Percentiles rank a stretch among this genome's conserved stretches.
Evolutionary conservation across 2,329 filamentous ascomycete genomes (phyloP).

Genomic region (Aspergillus udagawae): DNA sequence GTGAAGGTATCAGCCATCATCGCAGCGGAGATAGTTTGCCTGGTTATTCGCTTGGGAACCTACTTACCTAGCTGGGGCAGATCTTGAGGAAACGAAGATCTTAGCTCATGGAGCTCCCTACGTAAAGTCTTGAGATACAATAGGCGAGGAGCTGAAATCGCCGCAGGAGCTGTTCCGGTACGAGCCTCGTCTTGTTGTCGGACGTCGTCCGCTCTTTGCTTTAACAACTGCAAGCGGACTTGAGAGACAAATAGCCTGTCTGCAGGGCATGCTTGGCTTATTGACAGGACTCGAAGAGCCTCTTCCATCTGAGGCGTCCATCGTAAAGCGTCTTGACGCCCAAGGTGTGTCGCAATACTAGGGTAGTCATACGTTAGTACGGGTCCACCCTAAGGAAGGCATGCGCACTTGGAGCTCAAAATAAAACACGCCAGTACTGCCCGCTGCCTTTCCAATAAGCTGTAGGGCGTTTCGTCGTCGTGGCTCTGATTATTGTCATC

Average conservation of each 20-base stretch:
- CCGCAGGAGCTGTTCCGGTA: constrained; percentile 4
- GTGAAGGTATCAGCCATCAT: constrained; percentile 3
- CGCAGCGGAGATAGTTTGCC: background rate
- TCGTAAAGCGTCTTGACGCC: constrained; percentile 30
- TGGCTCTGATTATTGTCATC: constrained; percentile 6
- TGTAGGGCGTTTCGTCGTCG: constrained; percentile 10
- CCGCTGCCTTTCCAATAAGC: constrained; percentile 24
- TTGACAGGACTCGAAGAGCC: constrained; percentile 25
- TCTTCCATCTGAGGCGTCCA: constrained; percentile 42
- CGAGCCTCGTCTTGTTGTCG: constrained; percentile 26
- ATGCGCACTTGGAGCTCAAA: constrained; percentile 27
- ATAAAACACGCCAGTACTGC: constrained; percentile 30
- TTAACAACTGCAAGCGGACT: constrained; percentile 36
- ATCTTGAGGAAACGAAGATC: constrained; percentile 20
- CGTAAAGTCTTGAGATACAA: constrained; percentile 30
- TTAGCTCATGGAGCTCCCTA: constrained; percentile 30
- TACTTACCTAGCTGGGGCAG: constrained; percentile 19
- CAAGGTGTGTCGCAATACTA: constrained; percentile 34
- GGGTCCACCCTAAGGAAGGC: background rate
- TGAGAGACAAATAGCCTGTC: constrained; percentile 33
- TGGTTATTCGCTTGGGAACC: background rate
- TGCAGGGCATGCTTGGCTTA: constrained; percentile 19
- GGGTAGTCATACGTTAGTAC: constrained; percentile 7
- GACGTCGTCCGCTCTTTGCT: constrained; percentile 26
- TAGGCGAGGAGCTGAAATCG: constrained; percentile 11